A percentile compares a stretch with the other conserved stretches of the same genome.
Conservation (phyloP, 2,329 filamentous ascomycete genomes). For the Torrubiellomyces zombiae region DNA sequence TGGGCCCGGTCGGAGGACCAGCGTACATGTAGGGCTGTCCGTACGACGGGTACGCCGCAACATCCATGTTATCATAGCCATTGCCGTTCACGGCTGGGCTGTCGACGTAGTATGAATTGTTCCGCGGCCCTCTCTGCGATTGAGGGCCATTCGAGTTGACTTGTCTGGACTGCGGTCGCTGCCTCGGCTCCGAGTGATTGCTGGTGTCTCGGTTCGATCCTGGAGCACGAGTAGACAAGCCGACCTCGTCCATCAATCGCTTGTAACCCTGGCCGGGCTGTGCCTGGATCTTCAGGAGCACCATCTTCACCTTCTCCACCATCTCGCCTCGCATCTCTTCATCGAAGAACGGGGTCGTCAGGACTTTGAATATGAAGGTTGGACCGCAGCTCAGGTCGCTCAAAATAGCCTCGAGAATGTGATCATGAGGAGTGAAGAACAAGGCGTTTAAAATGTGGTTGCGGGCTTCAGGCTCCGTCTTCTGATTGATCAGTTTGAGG, state of each 20-base stretch:
- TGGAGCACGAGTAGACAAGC: conserved; percentile 52
- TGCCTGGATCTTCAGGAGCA: conserved; percentile 78
- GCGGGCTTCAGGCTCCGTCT: conserved; percentile 80
- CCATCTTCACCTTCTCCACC: conserved; percentile 79
- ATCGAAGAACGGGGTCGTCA: conserved; percentile 95
- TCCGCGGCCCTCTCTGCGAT: conserved; percentile 19
- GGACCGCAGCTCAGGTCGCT: conserved; percentile 84
- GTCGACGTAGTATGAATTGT: conserved; percentile 35
- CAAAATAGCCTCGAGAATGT: conserved; percentile 76
- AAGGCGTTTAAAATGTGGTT: conserved; percentile 80
- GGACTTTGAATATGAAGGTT: conserved; percentile 94
- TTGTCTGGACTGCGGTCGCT: conserved; percentile 40
- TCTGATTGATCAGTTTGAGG: conserved; percentile 95
- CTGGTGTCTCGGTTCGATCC: conserved; percentile 26
- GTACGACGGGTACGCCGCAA: conserved; percentile 33
- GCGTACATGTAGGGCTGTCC: conserved; percentile 36
- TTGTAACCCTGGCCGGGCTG: conserved; percentile 95
- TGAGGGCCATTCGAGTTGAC: conserved; percentile 27
- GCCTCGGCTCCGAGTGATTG: conserved; percentile 30
- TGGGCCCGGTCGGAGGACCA: conserved; percentile 24
- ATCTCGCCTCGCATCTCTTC: conserved; percentile 78
- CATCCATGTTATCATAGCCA: conserved; percentile 32
- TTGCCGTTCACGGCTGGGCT: too few species aligned
- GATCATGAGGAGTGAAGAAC: conserved; percentile 80
- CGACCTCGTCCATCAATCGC: conserved; percentile 95